Evolutionary conservation across 768 basidiomycete genomes (phyloP).

Genomic region (Sutorius australiensis): DNA sequence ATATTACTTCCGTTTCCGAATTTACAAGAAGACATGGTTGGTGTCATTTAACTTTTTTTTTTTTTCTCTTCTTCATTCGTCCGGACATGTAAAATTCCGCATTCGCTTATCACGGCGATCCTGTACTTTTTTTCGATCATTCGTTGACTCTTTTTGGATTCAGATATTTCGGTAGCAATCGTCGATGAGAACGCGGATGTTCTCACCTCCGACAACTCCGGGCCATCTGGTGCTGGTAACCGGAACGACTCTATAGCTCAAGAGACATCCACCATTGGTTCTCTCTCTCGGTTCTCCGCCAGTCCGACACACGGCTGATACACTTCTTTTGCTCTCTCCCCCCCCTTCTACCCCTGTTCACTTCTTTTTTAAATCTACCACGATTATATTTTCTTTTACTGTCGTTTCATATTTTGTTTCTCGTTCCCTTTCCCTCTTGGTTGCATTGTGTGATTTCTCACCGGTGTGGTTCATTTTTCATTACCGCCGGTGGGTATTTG

Average conservation of each 20-base stretch:
- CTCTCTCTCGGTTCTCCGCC: constrained; percentile 38
- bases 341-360: constrained; percentile 10
- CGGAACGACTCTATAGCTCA: constrained; percentile 21
- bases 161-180: constrained; percentile 17
- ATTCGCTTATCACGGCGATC: constrained; percentile 17
- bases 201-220: constrained; percentile 13
- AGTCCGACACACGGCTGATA: constrained; percentile 41
- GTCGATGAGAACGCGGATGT: constrained; percentile 9
- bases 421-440: constrained; percentile 6
- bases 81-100: constrained; percentile 1
- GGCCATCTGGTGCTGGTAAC: constrained; percentile 10
- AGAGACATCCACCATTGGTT: constrained; percentile 34
- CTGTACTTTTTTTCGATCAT: constrained; percentile 9
- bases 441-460: constrained; percentile 8
- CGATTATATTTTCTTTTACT: constrained; percentile 20
- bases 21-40: constrained; percentile 25
- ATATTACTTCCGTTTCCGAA: constrained; percentile 2
- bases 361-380: constrained; percentile 16
- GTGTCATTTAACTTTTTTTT: constrained; percentile 13
- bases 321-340: constrained; percentile 31
- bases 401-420: constrained; percentile 5
- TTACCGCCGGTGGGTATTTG: constrained; percentile 26
- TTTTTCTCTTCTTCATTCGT: neutral
- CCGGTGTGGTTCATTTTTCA: constrained; percentile 20
- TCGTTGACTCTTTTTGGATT: constrained; percentile 15